Evolutionary conservation across 2,329 filamentous ascomycete genomes (phyloP).

Genomic region (Rhynchosporium agropyri): DNA sequence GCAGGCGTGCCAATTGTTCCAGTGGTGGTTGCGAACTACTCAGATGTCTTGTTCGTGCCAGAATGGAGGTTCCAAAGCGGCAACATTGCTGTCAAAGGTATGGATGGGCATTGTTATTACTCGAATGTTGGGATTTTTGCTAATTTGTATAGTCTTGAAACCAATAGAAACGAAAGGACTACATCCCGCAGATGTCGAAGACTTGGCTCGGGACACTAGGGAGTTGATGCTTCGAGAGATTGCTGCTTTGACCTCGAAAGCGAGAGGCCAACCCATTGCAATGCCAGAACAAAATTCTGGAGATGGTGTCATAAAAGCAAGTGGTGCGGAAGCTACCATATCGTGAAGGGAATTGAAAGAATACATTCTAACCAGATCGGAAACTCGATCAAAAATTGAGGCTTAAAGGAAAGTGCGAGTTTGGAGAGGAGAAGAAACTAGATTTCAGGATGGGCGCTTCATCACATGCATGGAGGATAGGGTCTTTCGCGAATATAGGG

Average conservation of each 20-base stretch:
- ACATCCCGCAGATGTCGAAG: constrained; percentile 75
- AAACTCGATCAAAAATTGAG: no score
- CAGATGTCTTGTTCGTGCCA: constrained; percentile 69
- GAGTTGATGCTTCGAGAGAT: constrained; percentile 76
- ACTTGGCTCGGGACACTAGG: constrained; percentile 66
- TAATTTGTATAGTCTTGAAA: constrained; percentile 62
- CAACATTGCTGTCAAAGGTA: constrained; percentile 75
- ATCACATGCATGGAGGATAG: constrained; percentile 18
- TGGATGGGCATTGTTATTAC: constrained; percentile 32
- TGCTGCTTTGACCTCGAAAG: constrained; percentile 55
- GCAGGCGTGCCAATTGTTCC: constrained; percentile 92
- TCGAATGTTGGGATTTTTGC: constrained; percentile 22
- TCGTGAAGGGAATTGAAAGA: constrained; percentile 1
- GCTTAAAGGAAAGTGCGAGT: neutral
- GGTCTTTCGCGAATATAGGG: constrained; percentile 15
- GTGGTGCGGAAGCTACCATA: constrained; percentile 34
- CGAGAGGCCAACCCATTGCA: constrained; percentile 46
- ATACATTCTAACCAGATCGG: no score
- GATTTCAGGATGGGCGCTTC: constrained; percentile 2
- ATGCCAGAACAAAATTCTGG: constrained; percentile 33
- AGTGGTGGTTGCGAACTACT: constrained; percentile 79
- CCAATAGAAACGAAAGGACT: constrained; percentile 78
- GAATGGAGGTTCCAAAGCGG: constrained; percentile 67
- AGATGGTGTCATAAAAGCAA: constrained; percentile 38
- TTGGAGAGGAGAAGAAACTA: neutral